Conservation (phyloP, 805 yeast genomes). For the Candida dendrica region DNA sequence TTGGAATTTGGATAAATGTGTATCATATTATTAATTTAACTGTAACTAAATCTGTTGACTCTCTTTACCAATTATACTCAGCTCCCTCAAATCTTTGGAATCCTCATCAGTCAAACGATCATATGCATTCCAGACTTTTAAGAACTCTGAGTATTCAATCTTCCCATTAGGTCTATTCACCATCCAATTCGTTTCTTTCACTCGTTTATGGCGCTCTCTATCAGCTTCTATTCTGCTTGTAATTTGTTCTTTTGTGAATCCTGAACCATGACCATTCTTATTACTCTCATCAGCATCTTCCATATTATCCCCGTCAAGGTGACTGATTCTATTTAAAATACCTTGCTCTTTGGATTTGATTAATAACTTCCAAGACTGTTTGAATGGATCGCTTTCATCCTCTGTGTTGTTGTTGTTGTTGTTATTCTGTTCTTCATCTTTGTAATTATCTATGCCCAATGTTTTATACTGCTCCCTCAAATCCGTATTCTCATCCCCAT, state of each 20-base stretch:
- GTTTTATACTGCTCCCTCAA: conserved; percentile 1
- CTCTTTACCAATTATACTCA: conserved; percentile 44
- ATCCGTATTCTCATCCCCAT: conserved; percentile 5
- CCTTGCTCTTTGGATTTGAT: conserved; percentile 13
- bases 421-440: conserved; percentile 1
- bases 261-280: background rate
- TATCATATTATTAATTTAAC: too few species aligned
- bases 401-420: background rate
- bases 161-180: conserved; percentile 40
- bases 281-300: background rate
- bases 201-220: conserved; percentile 80
- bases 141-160: conserved; percentile 42
- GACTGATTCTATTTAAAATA: conserved; percentile 6
- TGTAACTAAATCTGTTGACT: conserved; percentile 29
- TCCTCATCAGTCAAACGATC: conserved; percentile 38
- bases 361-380: conserved; percentile 15
- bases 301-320: conserved; percentile 2
- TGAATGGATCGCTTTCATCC: conserved; percentile 8
- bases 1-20: background rate
- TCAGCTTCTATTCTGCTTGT: conserved; percentile 85
- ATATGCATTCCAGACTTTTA: conserved; percentile 31
- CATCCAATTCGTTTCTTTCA: conserved; percentile 77
- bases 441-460: conserved; percentile 2
- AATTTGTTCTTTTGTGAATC: conserved; percentile 42
- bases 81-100: conserved; percentile 42